phyloP scores from a whole-genome alignment of 306 rosid genomes.

The Clitoria ternatea region DNA sequence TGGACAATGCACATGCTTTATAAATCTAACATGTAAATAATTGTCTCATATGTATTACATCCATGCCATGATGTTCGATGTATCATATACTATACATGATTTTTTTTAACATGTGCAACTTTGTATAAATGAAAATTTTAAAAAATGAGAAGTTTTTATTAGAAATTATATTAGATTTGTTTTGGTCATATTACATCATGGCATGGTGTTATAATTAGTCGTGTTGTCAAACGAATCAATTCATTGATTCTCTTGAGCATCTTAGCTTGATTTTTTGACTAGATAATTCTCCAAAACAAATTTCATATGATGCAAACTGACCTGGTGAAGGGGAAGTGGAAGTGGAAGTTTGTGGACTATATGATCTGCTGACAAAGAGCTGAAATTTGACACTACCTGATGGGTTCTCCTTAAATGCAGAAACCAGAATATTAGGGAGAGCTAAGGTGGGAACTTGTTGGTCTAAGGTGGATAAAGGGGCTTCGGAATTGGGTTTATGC shows the following conservation, averaged over 20 bases:
- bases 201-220: background rate
- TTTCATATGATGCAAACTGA: background rate
- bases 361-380: slow-evolving; percentile 19
- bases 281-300: background rate
- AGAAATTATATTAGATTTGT: too few species aligned
- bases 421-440: background rate
- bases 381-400: slow-evolving; percentile 10
- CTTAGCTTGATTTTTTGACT: background rate
- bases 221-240: background rate
- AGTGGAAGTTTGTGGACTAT: background rate
- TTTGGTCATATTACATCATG: background rate
- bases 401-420: slow-evolving; percentile 2
- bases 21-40: too few species aligned
- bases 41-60: too few species aligned
- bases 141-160: too few species aligned
- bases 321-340: slow-evolving; percentile 18
- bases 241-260: background rate
- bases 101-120: too few species aligned
- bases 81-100: too few species aligned
- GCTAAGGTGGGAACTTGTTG: background rate
- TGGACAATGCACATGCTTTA: background rate
- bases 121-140: too few species aligned
- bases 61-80: too few species aligned
- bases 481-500: slow-evolving; percentile 15
- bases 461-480: slow-evolving; percentile 6